Conservation (phyloP, 2,329 filamentous ascomycete genomes). For the Verticillium tricorpus region DNA sequence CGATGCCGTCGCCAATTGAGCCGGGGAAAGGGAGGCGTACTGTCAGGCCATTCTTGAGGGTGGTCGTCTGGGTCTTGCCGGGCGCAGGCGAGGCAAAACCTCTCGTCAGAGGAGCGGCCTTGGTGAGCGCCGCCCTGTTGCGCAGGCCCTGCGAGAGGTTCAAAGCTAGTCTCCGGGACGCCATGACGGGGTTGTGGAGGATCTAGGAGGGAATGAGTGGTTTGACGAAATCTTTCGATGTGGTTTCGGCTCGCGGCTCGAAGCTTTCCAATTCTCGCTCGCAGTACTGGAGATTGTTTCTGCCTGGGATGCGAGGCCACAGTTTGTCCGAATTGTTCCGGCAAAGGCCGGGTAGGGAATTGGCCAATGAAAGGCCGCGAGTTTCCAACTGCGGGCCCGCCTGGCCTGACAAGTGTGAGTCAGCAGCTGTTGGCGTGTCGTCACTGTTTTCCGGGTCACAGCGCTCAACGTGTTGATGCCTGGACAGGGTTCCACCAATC, state of each 20-base stretch:
- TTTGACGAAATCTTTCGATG: slow-evolving; percentile 49
- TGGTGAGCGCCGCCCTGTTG: slow-evolving; percentile 78
- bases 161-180: slow-evolving; percentile 94
- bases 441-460: background rate
- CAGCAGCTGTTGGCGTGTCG: background rate
- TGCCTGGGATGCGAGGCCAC: slow-evolving; percentile 36
- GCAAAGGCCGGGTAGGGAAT: slow-evolving; percentile 20
- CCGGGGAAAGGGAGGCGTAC: slow-evolving; percentile 43
- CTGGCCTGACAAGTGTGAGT: background rate
- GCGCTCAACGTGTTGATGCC: background rate
- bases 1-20: slow-evolving; percentile 30
- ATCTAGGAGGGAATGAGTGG: slow-evolving; percentile 48
- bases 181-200: slow-evolving; percentile 64
- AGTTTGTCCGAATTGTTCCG: slow-evolving; percentile 38
- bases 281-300: slow-evolving; percentile 26
- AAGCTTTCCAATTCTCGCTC: slow-evolving; percentile 30
- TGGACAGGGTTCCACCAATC: background rate
- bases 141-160: slow-evolving; percentile 89
- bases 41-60: slow-evolving; percentile 94
- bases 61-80: slow-evolving; percentile 90
- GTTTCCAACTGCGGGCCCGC: slow-evolving; percentile 5
- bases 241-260: slow-evolving; percentile 31
- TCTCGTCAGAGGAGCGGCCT: slow-evolving; percentile 72
- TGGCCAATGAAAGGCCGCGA: slow-evolving; percentile 27
- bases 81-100: slow-evolving; percentile 77